These are phyloP conservation scores for Acer campestre DNA, from an alignment of 345 rosid species.

Conservation along the genomic window DNA sequence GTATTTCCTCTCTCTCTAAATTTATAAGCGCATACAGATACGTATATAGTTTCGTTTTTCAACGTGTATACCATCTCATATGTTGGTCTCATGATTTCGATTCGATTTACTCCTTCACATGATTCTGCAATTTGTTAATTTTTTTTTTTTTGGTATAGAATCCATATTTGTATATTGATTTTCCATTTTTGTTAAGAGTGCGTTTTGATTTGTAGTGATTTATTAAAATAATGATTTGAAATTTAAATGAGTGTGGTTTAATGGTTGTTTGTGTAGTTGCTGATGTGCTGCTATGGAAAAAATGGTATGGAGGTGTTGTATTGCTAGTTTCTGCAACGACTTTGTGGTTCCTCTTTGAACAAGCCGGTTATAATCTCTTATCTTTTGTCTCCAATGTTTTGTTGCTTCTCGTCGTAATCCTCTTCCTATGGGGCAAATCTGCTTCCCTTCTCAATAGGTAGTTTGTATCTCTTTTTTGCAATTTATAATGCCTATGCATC, in stretches of 20 bases:
- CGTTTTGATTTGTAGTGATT: not conserved
- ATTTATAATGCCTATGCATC: not conserved
- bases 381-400: constrained; percentile 76
- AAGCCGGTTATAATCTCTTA: constrained; percentile 74
- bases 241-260: not conserved
- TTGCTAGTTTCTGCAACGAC: constrained; percentile 55
- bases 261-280: constrained; percentile 50
- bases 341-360: constrained; percentile 77
- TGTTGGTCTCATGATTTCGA: constrained; percentile 7
- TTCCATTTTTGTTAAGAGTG: not conserved
- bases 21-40: too few relatives aligned
- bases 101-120: constrained; percentile 15
- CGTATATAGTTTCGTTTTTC: not conserved
- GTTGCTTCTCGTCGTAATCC: constrained; percentile 68
- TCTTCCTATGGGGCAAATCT: constrained; percentile 98
- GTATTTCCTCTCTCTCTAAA: constrained; percentile 28
- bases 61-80: not conserved
- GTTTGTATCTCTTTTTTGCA: not conserved
- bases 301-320: constrained; percentile 46
- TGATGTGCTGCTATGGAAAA: constrained; percentile 85
- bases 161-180: not conserved
- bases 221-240: not conserved
- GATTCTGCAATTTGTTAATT: not conserved
- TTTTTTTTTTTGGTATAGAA: not conserved
- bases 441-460: constrained; percentile 95